Conservation (phyloP, 2,329 filamentous ascomycete species). For the Onygenales sp. region DNA sequence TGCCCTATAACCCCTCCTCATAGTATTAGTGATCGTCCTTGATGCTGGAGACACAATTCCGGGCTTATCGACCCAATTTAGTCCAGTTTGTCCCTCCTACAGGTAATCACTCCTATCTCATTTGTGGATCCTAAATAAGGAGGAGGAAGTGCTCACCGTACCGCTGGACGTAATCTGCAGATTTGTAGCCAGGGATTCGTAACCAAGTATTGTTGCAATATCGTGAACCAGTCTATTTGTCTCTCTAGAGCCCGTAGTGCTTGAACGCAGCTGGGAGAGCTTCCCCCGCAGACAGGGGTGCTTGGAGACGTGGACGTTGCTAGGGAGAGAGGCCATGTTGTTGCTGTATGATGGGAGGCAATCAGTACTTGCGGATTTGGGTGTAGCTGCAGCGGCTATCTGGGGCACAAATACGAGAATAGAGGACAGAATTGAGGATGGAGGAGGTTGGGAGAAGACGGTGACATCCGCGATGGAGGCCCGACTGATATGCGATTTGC, state of each 20-base stretch:
- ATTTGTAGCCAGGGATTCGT: conserved; percentile 64
- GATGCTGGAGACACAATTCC: no score
- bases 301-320: conserved; percentile 62
- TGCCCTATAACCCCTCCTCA: conserved; percentile 44
- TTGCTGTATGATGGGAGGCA: neutral
- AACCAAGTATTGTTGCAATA: conserved; percentile 71
- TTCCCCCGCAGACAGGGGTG: conserved; percentile 85
- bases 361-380: neutral
- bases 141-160: conserved; percentile 45
- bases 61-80: no score
- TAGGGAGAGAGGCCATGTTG: conserved; percentile 29
- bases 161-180: conserved; percentile 50
- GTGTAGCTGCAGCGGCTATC: neutral
- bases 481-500: neutral
- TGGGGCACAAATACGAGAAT: neutral
- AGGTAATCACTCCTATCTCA: neutral
- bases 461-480: neutral
- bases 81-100: neutral
- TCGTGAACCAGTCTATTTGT: conserved; percentile 78
- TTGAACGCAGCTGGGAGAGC: conserved; percentile 77
- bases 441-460: neutral
- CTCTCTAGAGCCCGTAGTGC: conserved; percentile 59
- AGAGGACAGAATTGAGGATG: no score
- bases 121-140: neutral
- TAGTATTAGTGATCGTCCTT: neutral